phyloP scores from a whole-genome alignment of 2,329 filamentous ascomycete species.

The Beauveria sp. region DNA sequence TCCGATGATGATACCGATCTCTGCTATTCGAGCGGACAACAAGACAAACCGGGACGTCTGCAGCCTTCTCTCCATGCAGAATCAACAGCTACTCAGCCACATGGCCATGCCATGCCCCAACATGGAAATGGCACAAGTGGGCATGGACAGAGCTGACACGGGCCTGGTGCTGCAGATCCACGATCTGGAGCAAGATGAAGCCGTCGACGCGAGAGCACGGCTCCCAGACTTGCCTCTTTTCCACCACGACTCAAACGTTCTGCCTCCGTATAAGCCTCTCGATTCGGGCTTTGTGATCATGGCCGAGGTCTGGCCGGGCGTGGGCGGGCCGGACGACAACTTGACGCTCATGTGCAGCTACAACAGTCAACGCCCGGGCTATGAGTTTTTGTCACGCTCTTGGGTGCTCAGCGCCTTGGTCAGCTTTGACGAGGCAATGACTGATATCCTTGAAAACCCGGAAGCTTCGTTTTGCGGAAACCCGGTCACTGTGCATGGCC shows the following conservation, averaged over 20 bases:
- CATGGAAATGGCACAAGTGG: background rate
- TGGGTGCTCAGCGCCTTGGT: constrained; percentile 5
- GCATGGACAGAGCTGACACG: constrained; percentile 2
- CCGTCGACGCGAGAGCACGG: background rate
- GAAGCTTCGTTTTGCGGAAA: background rate
- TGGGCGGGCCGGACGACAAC: background rate
- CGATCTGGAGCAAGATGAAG: background rate
- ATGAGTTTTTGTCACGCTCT: constrained; percentile 8
- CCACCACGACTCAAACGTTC: background rate
- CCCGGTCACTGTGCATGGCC: background rate
- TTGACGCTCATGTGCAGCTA: background rate
- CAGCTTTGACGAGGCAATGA: constrained; percentile 6
- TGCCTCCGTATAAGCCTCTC: constrained; percentile 3
- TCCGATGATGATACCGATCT: constrained; percentile 3
- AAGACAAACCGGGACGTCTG: constrained; percentile 6
- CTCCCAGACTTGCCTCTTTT: background rate
- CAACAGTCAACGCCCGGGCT: constrained; percentile 1
- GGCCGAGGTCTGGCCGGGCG: constrained; percentile 1
- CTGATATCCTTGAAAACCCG: background rate
- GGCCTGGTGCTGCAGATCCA: constrained; percentile 4
- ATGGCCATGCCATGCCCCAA: constrained; percentile 11
- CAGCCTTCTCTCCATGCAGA: background rate
- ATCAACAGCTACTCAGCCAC: background rate
- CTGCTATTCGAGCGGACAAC: background rate
- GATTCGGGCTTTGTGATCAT: constrained; percentile 3